These are phyloP conservation scores for Colletotrichum truncatum DNA, from an alignment of 2,329 filamentous ascomycete genomes.

Conservation along the genomic window DNA sequence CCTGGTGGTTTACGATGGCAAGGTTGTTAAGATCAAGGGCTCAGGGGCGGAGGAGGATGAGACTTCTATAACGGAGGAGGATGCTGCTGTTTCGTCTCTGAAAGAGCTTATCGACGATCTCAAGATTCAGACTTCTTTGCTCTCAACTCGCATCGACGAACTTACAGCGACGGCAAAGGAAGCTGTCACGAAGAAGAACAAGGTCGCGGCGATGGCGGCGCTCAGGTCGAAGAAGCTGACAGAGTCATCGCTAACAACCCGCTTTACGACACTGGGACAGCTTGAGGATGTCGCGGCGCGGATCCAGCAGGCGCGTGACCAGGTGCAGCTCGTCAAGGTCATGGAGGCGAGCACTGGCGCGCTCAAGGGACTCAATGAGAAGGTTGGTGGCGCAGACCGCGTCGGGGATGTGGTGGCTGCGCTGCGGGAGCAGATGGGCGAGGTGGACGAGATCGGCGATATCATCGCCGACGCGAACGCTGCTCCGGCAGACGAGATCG, in stretches of 20 bases:
- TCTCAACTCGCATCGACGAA: slow-evolving; percentile 73
- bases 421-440: slow-evolving; percentile 81
- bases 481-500: slow-evolving; percentile 74
- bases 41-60: slow-evolving; percentile 52
- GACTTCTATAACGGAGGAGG: slow-evolving; percentile 74
- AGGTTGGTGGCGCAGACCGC: slow-evolving; percentile 79
- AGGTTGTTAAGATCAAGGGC: slow-evolving; percentile 78
- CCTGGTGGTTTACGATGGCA: slow-evolving; percentile 66
- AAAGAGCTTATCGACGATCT: slow-evolving; percentile 82
- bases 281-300: slow-evolving; percentile 85
- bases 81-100: slow-evolving; percentile 83
- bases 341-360: slow-evolving; percentile 83
- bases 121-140: slow-evolving; percentile 73
- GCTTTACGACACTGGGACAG: slow-evolving; percentile 79
- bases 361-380: slow-evolving; percentile 76
- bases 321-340: slow-evolving; percentile 82
- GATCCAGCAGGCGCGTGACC: slow-evolving; percentile 86
- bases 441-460: slow-evolving; percentile 82
- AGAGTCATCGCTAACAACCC: slow-evolving; percentile 76
- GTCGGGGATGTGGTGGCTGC: slow-evolving; percentile 81
- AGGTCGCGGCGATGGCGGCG: slow-evolving; percentile 77
- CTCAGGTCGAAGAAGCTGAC: slow-evolving; percentile 85
- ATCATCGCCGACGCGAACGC: slow-evolving; percentile 74
- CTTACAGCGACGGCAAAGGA: slow-evolving; percentile 73
- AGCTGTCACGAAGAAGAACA: slow-evolving; percentile 78